Evolutionary conservation across 495 filamentous ascomycete species (phyloP), one percentile per base, ranked within the genome.

Genomic region (Xylaria sp.): DNA sequence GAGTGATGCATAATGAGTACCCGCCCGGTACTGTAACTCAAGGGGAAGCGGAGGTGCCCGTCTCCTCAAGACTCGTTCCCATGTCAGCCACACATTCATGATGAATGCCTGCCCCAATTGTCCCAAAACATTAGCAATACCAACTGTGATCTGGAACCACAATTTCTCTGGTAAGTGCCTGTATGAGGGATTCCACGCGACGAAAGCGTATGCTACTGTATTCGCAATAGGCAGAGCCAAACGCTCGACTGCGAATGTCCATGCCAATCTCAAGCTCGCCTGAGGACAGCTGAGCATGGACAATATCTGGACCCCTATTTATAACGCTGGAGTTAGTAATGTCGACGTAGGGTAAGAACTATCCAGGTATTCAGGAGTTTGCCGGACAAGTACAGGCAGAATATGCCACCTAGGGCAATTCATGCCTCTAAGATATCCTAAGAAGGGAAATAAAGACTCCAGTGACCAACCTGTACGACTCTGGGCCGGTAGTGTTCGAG

Each of bases 221-320:
- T 67, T 67, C 46, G 64, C 64, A 29, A 67, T 57, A 7, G 48
- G 64, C 9, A 67, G 48, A 26, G 64, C 64, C 9, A 67, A 48
- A 14, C 64, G 64, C 48, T 67, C 64, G 21, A 67, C 64, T 40
- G 64, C 64, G 41, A 67, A 67, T 41, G 64, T 67, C 64, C 64
- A 67, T 0, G 64, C 64, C 37, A 67, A 41, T 12, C 64, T 53
- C 33, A 67, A 44, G 24, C 64, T 67, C 1, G 64, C 50, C 41
- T 67, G 64, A 5, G 64, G 48, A 33, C 17, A 67, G 33, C 3
- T 41, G 1, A 67, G 46, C 64, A 67, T 67, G 5, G 48, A 53
- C 4, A 57, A 11, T 41, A 67, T 67, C 35, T 67, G 64, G 19
- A 67, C 33, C 6, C 48, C 48, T n/a, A n/a, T n/a, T n/a, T n/a